Conservation (phyloP, 2,329 filamentous ascomycete genomes). For the Hymenoscyphus infarciens region DNA sequence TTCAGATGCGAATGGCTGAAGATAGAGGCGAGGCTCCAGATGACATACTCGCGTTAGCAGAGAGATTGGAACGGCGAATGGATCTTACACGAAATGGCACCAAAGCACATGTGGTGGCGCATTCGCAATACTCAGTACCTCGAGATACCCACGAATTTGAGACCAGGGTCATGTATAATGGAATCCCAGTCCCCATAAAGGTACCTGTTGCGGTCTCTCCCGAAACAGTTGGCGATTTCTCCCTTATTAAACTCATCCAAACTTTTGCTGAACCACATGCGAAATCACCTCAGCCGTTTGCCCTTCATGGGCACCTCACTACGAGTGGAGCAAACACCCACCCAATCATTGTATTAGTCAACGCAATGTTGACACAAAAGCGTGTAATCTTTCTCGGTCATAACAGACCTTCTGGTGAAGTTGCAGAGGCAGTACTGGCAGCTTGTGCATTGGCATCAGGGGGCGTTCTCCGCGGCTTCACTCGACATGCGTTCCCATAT, state of each 20-base stretch:
- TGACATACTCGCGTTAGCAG: slow-evolving; percentile 38
- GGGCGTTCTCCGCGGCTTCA: slow-evolving; percentile 89
- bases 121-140: slow-evolving; percentile 69
- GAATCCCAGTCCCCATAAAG: slow-evolving; percentile 94
- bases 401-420: slow-evolving; percentile 90
- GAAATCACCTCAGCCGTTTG: slow-evolving; percentile 80
- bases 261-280: slow-evolving; percentile 82
- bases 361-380: slow-evolving; percentile 94
- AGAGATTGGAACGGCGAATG: slow-evolving; percentile 40
- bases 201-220: slow-evolving; percentile 90
- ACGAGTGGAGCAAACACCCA: slow-evolving; percentile 88
- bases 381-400: slow-evolving; percentile 93
- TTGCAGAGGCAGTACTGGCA: slow-evolving; percentile 96
- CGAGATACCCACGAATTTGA: slow-evolving; percentile 98
- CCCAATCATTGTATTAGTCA: slow-evolving; percentile 90
- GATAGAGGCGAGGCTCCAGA: slow-evolving; percentile 46
- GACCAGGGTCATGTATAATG: slow-evolving; percentile 91
- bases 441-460: slow-evolving; percentile 92
- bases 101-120: slow-evolving; percentile 59
- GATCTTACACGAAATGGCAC: slow-evolving; percentile 53
- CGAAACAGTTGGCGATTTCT: slow-evolving; percentile 97
- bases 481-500: slow-evolving; percentile 93
- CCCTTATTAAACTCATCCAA: slow-evolving; percentile 92
- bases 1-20: slow-evolving; percentile 73
- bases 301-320: slow-evolving; percentile 85